These are phyloP conservation scores for Aspergillus hancockii DNA, from an alignment of 495 filamentous ascomycete species.

Conservation along the genomic window DNA sequence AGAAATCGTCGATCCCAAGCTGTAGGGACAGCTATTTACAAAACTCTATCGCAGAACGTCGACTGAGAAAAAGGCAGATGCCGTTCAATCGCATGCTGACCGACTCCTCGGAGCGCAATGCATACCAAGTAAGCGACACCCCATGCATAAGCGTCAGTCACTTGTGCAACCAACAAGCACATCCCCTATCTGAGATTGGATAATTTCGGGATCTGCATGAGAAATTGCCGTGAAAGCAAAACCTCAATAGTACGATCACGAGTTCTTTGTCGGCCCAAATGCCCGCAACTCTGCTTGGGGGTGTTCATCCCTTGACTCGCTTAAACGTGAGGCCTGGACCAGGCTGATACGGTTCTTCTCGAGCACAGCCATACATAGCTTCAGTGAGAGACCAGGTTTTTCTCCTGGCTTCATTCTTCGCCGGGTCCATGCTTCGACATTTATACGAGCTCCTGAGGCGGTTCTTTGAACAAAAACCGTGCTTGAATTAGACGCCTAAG, in stretches of 20 bases:
- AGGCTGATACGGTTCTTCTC: neutral
- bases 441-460: neutral
- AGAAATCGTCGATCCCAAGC: too few relatives aligned
- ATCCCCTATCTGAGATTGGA: neutral
- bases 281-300: neutral
- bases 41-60: neutral
- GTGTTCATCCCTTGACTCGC: neutral
- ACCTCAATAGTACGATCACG: neutral
- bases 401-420: neutral
- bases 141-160: neutral
- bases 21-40: neutral
- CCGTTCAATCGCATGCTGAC: neutral
- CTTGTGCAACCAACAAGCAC: neutral
- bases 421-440: too few relatives aligned
- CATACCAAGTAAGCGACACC: neutral
- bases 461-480: neutral
- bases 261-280: neutral
- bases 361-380: neutral
- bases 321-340: slow-evolving; percentile 1
- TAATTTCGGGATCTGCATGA: neutral
- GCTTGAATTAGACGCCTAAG: neutral
- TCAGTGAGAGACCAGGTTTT: neutral
- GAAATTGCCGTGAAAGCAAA: neutral
- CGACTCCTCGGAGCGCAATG: neutral
- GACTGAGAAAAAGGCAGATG: neutral